Evolutionary conservation across 495 filamentous ascomycete genomes (phyloP).

Genomic region (Tuber indicum): DNA sequence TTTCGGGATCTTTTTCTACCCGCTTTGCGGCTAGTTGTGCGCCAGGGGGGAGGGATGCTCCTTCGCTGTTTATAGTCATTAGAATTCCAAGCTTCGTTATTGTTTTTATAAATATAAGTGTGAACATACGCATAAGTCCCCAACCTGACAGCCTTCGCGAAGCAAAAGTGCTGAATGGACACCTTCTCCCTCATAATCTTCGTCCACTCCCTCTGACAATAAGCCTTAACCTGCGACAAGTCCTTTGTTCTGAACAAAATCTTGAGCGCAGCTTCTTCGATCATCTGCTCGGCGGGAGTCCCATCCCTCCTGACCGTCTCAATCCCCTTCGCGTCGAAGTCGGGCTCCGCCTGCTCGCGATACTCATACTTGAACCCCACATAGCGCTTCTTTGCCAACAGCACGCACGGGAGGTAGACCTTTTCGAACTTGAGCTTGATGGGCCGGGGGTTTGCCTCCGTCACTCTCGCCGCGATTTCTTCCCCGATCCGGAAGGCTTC

Average conservation of each 20-base stretch:
- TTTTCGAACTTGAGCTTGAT: conserved; percentile 98
- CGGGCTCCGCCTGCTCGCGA: conserved; percentile 67
- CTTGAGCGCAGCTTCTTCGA: conserved; percentile 88
- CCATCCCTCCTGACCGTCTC: conserved; percentile 94
- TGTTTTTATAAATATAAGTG: neutral
- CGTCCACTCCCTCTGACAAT: conserved; percentile 81
- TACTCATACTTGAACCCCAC: conserved; percentile 96
- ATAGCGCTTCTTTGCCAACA: conserved; percentile 95
- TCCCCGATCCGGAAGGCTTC: conserved; percentile 88
- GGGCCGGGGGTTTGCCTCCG: conserved; percentile 81
- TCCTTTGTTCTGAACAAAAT: conserved; percentile 85
- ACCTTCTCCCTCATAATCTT: conserved; percentile 89
- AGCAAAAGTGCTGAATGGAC: conserved; percentile 92
- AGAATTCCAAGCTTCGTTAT: neutral
- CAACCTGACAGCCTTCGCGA: conserved; percentile 82
- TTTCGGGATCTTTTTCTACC: conserved; percentile 77
- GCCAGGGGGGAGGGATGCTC: conserved; percentile 71
- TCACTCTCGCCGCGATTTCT: conserved; percentile 86
- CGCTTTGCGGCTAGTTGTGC: conserved; percentile 75
- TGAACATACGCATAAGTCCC: conserved; percentile 59
- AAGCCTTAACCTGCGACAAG: conserved; percentile 79
- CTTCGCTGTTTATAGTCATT: conserved; percentile 50
- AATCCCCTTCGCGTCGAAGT: conserved; percentile 97
- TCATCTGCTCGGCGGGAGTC: conserved; percentile 91
- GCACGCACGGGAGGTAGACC: conserved; percentile 88